Percentiles rank a stretch among this genome's conserved stretches.
These are phyloP conservation scores for Rheum nobile DNA, from an alignment of 148 eudicot species.

Conservation along the genomic window DNA sequence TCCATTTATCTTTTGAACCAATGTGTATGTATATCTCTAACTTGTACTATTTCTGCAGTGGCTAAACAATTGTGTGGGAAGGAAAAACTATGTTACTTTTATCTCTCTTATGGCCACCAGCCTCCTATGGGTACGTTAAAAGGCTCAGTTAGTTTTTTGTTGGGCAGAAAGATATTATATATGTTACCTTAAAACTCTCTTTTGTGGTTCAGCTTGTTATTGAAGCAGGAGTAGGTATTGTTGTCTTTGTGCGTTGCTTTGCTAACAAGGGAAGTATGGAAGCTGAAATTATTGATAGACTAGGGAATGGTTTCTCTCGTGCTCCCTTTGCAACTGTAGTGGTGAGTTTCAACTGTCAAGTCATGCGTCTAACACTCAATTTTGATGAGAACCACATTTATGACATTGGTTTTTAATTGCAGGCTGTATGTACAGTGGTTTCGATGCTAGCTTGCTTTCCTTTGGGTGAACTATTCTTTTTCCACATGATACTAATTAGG, in stretches of 20 bases:
- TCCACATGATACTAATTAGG: slow-evolving; percentile 82
- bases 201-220: slow-evolving; percentile 47
- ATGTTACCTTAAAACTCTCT: neutral
- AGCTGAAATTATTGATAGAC: slow-evolving; percentile 58
- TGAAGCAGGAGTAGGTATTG: slow-evolving; percentile 75
- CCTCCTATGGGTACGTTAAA: slow-evolving; percentile 61
- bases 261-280: slow-evolving; percentile 39
- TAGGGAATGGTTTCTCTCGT: slow-evolving; percentile 83
- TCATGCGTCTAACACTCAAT: neutral
- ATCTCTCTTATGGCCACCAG: slow-evolving; percentile 81
- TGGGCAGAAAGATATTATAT: neutral
- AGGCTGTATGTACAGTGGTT: slow-evolving; percentile 71
- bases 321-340: slow-evolving; percentile 80
- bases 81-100: slow-evolving; percentile 74
- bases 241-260: slow-evolving; percentile 81
- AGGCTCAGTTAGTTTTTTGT: neutral
- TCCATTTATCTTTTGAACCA: neutral
- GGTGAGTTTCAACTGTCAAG: slow-evolving; percentile 27
- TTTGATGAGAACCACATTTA: neutral
- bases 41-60: slow-evolving; percentile 43
- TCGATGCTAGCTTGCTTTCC: slow-evolving; percentile 80
- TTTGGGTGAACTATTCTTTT: slow-evolving; percentile 81
- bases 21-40: neutral
- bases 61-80: slow-evolving; percentile 94
- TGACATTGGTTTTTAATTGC: slow-evolving; percentile 3